phyloP scores from a whole-genome alignment of 352 stramenopile genomes.

The Phytophthora sp. region DNA sequence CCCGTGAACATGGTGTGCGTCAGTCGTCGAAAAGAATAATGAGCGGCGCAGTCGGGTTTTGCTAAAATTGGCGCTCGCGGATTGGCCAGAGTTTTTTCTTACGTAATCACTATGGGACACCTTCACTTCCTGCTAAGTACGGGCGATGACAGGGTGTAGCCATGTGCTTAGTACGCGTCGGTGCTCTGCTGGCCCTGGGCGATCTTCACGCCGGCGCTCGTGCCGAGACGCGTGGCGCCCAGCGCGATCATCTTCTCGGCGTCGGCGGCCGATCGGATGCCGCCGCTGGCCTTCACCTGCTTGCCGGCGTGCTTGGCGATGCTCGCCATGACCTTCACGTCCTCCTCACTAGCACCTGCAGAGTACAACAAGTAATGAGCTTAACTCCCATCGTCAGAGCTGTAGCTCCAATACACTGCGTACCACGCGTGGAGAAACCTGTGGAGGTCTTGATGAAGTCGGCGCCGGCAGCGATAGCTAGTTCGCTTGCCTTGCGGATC shows the following conservation, averaged over 20 bases:
- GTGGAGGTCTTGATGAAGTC: conserved; percentile 92
- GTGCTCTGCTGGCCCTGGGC: conserved; percentile 43
- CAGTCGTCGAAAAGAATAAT: conserved; percentile 23
- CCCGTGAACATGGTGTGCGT: conserved; percentile 94
- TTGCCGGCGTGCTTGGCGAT: conserved; percentile 66
- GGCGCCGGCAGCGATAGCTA: conserved; percentile 68
- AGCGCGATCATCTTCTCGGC: conserved; percentile 74
- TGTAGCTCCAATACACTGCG: not conserved
- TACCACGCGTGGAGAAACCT: conserved; percentile 81
- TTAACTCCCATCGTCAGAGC: no score
- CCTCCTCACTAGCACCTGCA: conserved; percentile 73
- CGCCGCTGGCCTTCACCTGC: conserved; percentile 85
- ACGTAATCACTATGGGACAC: conserved; percentile 22
- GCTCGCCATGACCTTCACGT: conserved; percentile 75
- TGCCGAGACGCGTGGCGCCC: conserved; percentile 74
- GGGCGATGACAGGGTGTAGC: conserved; percentile 8
- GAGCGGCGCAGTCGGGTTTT: not conserved
- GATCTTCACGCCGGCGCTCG: conserved; percentile 74
- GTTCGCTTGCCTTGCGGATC: conserved; percentile 71
- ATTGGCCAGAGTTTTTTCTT: no score
- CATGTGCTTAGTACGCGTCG: conserved; percentile 26
- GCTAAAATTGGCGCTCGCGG: not conserved
- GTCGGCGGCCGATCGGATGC: conserved; percentile 72
- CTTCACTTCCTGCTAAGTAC: conserved; percentile 9
- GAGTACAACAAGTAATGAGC: no score